Evolutionary conservation across 2,329 filamentous ascomycete species (phyloP).

Genomic region (Claviceps capensis): DNA sequence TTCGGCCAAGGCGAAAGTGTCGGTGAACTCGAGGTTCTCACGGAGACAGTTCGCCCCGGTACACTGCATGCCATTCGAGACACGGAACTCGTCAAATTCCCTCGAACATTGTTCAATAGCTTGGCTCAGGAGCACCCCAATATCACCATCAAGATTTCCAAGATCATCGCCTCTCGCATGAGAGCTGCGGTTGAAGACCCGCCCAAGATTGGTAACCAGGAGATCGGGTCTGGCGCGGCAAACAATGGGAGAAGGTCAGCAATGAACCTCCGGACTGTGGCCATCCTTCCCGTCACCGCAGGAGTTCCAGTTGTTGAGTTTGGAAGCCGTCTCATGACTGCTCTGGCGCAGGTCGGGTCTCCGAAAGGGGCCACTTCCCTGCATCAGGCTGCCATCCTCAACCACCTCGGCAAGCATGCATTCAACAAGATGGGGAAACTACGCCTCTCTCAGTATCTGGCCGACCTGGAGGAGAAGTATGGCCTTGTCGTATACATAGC

Average conservation of each 20-base stretch:
- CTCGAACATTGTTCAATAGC: slow-evolving; percentile 92
- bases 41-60: slow-evolving; percentile 78
- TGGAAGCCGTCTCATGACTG: slow-evolving; percentile 74
- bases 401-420: slow-evolving; percentile 87
- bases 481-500: slow-evolving; percentile 91
- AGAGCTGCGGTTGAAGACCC: slow-evolving; percentile 74
- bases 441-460: slow-evolving; percentile 88
- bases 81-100: slow-evolving; percentile 91
- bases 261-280: slow-evolving; percentile 83
- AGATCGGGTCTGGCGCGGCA: slow-evolving; percentile 43
- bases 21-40: slow-evolving; percentile 91
- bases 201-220: slow-evolving; percentile 49
- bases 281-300: slow-evolving; percentile 77
- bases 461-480: slow-evolving; percentile 94
- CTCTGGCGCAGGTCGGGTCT: slow-evolving; percentile 77
- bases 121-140: slow-evolving; percentile 92
- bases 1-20: slow-evolving; percentile 97
- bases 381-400: slow-evolving; percentile 86
- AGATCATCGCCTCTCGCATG: slow-evolving; percentile 95
- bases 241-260: slow-evolving; percentile 59
- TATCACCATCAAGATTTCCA: slow-evolving; percentile 98
- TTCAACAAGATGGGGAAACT: slow-evolving; percentile 97
- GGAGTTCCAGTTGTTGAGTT: slow-evolving; percentile 94
- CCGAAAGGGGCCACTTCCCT: slow-evolving; percentile 82
- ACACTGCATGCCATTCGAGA: slow-evolving; percentile 93